Evolutionary conservation across 176 grass and related monocot species (phyloP).

Genomic region (Musa troglodytarum): DNA sequence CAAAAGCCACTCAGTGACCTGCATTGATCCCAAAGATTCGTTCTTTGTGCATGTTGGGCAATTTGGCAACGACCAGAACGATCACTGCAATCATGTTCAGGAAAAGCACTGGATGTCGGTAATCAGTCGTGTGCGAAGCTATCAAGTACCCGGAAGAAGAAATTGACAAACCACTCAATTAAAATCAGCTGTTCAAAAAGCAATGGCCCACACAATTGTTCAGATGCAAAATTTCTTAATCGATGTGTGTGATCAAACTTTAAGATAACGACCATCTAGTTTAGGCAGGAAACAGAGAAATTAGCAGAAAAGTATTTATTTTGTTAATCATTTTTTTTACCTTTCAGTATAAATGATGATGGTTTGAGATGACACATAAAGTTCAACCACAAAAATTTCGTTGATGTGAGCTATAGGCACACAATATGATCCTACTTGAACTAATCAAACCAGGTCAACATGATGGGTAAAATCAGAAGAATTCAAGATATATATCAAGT

Average conservation of each 20-base stretch:
- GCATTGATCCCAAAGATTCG: constrained; percentile 67
- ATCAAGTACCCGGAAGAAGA: constrained; percentile 52
- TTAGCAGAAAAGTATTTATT: no score
- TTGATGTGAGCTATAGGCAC: not conserved
- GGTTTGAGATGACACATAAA: no score
- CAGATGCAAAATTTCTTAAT: no score
- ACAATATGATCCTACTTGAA: not conserved
- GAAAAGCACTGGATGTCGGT: constrained; percentile 71
- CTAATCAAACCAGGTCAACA: not conserved
- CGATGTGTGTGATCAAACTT: no score
- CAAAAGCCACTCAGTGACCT: constrained; percentile 20
- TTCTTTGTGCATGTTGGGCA: constrained; percentile 73
- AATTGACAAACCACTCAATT: not conserved
- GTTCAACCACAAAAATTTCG: not conserved
- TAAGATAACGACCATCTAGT: no score
- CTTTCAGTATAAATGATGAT: no score
- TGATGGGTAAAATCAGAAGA: not conserved
- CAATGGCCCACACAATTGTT: no score
- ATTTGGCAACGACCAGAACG: constrained; percentile 57
- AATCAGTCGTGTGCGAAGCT: constrained; percentile 60
- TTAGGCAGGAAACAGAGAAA: no score
- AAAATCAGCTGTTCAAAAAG: not conserved
- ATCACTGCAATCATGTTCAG: constrained; percentile 49
- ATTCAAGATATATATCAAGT: not conserved
- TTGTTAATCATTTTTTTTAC: no score